Percentiles rank a stretch among this genome's conserved stretches.
These are phyloP conservation scores for Amborella trichopoda DNA, from an alignment of 164 flowering plant genomes.

Conservation along the genomic window DNA sequence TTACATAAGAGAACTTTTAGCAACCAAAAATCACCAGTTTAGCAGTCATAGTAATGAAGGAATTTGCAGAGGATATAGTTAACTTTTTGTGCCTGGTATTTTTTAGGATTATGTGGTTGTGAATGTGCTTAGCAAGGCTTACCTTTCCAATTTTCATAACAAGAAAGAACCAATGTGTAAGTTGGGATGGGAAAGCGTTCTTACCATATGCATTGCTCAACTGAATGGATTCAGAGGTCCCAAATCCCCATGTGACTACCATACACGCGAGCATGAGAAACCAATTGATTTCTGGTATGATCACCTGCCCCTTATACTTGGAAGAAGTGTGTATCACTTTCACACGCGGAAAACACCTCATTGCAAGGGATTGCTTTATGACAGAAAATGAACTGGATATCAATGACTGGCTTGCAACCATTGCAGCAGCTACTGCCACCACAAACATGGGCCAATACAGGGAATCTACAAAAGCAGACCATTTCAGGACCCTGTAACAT, in stretches of 20 bases:
- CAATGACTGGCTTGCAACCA: constrained; percentile 90
- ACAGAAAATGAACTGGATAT: constrained; percentile 84
- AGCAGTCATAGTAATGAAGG: not conserved
- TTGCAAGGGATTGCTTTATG: constrained; percentile 86
- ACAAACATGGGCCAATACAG: constrained; percentile 78
- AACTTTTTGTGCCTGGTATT: not conserved
- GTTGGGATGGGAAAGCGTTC: too few species aligned
- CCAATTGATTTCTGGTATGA: constrained; percentile 89
- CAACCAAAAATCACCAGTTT: too few species aligned
- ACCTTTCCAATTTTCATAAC: too few species aligned
- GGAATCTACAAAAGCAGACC: not conserved
- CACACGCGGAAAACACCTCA: constrained; percentile 88
- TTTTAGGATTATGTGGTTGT: not conserved
- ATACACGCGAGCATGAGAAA: constrained; percentile 80
- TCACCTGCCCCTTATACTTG: constrained; percentile 69
- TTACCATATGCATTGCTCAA: constrained; percentile 91
- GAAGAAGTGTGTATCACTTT: constrained; percentile 79
- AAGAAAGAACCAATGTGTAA: constrained; percentile 1
- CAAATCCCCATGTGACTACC: constrained; percentile 74
- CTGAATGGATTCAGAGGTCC: constrained; percentile 66
- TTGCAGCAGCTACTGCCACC: constrained; percentile 72
- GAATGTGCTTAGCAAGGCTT: not conserved
- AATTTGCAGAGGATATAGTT: not conserved
- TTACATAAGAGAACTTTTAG: too few species aligned
- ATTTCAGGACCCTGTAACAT: too few species aligned